Conservation (phyloP, 805 yeast species). For the Isabelozyma heimii region DNA sequence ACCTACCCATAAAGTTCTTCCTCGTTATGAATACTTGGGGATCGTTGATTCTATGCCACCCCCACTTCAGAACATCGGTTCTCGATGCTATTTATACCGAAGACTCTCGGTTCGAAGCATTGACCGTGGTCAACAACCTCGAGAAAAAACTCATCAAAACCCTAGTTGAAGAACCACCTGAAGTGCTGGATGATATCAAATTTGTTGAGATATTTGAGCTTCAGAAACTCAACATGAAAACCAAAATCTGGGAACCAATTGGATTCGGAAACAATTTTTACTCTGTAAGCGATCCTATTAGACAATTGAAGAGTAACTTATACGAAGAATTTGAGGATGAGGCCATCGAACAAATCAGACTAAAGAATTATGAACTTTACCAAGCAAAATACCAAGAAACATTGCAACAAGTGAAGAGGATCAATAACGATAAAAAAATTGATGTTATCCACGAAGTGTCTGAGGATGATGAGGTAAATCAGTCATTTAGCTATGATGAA, state of each 20-base stretch:
- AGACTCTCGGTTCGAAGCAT: slow-evolving; percentile 54
- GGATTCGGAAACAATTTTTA: slow-evolving; percentile 58
- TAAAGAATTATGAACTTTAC: slow-evolving; percentile 17
- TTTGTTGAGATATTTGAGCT: slow-evolving; percentile 68
- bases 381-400: neutral
- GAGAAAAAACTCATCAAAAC: slow-evolving; percentile 29
- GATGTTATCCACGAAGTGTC: slow-evolving; percentile 2
- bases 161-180: neutral
- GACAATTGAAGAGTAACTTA: slow-evolving; percentile 25
- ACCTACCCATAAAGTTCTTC: slow-evolving; percentile 26
- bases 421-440: neutral
- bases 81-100: slow-evolving; percentile 55
- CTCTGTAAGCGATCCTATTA: slow-evolving; percentile 40
- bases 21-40: slow-evolving; percentile 51
- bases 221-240: slow-evolving; percentile 47
- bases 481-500: slow-evolving; percentile 7
- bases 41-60: slow-evolving; percentile 45
- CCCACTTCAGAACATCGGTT: slow-evolving; percentile 46
- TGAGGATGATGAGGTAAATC: slow-evolving; percentile 5
- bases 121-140: slow-evolving; percentile 46
- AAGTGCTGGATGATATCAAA: slow-evolving; percentile 33
- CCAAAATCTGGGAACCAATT: slow-evolving; percentile 61
- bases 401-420: neutral
- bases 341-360: neutral
- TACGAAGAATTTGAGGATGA: neutral